These are phyloP conservation scores for Asterella californica DNA, from an alignment of 225 moss, liverwort and hornwort genomes.

Conservation along the genomic window DNA sequence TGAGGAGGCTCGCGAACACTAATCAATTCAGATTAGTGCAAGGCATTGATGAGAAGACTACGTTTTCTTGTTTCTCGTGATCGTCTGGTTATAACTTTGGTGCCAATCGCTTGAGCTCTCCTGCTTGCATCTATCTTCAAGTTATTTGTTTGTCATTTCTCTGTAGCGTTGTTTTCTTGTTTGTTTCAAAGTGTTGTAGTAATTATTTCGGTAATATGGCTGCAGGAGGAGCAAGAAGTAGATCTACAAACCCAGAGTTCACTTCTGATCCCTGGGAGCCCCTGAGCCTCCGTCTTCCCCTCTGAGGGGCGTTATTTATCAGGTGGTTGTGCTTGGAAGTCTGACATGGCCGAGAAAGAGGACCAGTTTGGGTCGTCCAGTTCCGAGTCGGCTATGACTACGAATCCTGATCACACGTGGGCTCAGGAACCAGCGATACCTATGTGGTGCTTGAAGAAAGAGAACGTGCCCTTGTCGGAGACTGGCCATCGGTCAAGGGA, in stretches of 20 bases:
- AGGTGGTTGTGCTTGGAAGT: background rate
- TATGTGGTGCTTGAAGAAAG: conserved; percentile 15
- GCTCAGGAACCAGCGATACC: conserved; percentile 14
- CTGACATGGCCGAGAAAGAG: conserved; percentile 25
- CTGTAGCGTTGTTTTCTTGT: background rate
- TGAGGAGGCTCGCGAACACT: no score
- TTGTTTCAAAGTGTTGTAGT: background rate
- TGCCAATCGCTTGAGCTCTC: background rate
- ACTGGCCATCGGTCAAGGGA: background rate
- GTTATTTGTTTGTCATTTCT: background rate
- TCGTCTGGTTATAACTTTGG: no score
- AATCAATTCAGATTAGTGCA: no score
- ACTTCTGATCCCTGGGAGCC: background rate
- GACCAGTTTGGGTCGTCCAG: conserved; percentile 2
- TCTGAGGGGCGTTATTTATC: background rate
- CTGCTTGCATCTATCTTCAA: background rate
- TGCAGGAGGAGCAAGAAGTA: conserved; percentile 7
- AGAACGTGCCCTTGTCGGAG: background rate
- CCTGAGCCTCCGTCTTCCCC: background rate
- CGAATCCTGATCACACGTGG: conserved; percentile 19
- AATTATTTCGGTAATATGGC: background rate
- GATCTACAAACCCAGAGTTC: background rate
- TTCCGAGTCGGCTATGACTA: conserved; percentile 5
- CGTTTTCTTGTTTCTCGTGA: no score
- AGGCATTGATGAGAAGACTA: no score